These are phyloP conservation scores for Globisporangium acanthophoron DNA, from an alignment of 352 stramenopile genomes.

Conservation along the genomic window DNA sequence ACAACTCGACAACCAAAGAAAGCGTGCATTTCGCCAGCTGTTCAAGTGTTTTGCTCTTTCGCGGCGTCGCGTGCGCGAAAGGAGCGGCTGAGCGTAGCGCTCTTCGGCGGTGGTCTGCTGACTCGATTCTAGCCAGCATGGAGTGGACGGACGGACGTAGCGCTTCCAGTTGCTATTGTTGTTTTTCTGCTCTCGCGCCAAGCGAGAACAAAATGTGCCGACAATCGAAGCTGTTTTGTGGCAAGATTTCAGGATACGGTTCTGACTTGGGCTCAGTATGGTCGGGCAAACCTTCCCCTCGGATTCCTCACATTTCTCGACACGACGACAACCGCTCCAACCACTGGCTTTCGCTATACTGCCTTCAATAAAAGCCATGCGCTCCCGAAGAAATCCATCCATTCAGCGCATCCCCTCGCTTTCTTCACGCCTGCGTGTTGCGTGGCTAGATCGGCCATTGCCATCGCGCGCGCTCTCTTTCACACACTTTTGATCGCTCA, in stretches of 20 bases:
- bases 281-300: too few relatives aligned
- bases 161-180: not conserved
- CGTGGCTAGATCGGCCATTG: not conserved
- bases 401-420: not conserved
- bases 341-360: not conserved
- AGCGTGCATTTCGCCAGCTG: not conserved
- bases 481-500: not conserved
- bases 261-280: not conserved
- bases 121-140: not conserved
- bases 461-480: not conserved
- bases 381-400: constrained; percentile 8
- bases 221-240: not conserved
- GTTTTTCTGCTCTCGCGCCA: not conserved
- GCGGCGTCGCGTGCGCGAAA: not conserved
- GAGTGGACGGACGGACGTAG: not conserved
- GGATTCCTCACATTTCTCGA: not conserved
- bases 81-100: too few relatives aligned
- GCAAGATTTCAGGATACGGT: not conserved
- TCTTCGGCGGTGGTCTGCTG: not conserved
- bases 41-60: not conserved
- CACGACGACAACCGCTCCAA: not conserved
- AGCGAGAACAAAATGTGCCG: not conserved
- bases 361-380: not conserved
- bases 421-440: not conserved
- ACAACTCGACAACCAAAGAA: not conserved